These are phyloP conservation scores for Punica granatum DNA, from an alignment of 345 rosid species.

Conservation along the genomic window DNA sequence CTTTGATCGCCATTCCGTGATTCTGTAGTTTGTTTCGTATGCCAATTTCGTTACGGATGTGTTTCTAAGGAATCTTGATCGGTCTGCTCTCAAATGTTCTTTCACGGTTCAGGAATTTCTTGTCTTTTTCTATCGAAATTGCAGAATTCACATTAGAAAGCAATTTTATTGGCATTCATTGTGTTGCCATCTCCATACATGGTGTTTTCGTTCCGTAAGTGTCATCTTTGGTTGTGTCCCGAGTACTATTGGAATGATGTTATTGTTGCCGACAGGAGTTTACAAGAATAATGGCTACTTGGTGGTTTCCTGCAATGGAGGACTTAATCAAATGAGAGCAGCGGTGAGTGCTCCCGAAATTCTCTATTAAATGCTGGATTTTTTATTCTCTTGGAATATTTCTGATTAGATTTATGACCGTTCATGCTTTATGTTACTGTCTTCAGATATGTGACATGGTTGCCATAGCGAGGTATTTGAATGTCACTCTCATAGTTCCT, in stretches of 20 bases:
- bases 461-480: conserved; percentile 25
- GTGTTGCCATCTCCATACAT: background rate
- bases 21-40: background rate
- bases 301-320: conserved; percentile 60
- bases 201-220: background rate
- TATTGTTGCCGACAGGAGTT: conserved; percentile 42
- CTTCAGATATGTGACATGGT: conserved; percentile 33
- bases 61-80: too few species aligned
- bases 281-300: conserved; percentile 94
- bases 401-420: background rate
- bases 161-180: background rate
- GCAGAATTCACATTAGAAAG: background rate
- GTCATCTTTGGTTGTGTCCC: background rate
- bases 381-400: background rate
- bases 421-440: background rate
- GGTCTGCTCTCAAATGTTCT: too few species aligned
- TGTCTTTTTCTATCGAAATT: background rate
- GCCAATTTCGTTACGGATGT: too few species aligned
- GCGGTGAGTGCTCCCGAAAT: conserved; percentile 16
- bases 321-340: conserved; percentile 27
- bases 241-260: background rate
- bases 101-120: too few species aligned
- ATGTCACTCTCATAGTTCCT: conserved; percentile 30
- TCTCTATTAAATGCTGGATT: background rate
- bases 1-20: background rate